Base-by-base conservation (phyloP, 352 stramenopile genomes). In the Phytophthora pinifolia region DNA sequence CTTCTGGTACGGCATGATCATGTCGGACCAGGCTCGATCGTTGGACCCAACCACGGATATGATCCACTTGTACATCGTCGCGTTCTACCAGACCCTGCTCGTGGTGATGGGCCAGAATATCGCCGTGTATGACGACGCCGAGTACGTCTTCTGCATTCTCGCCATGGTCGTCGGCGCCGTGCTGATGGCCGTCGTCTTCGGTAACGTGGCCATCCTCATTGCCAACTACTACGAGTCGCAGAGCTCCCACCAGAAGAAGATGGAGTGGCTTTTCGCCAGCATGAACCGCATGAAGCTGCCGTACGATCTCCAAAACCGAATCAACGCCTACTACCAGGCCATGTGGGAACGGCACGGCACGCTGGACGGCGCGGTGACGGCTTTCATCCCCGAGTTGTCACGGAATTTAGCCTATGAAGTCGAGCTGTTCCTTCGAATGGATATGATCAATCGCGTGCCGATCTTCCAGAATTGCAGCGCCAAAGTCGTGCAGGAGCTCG, bases 261-360 rank as follows among this genome's bases (percentile, higher is more conserved):
- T 95, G 85, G 84, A 92, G 49, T 89, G 79, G 76, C 70, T 95
- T 14, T 89, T 93, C 33, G 79, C 81, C 1, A 88, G 77, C 45
- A 95, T 95, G 85, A 83, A 75, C 48, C 66, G 77, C 31, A 89
- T 91, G 76, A 80, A 88, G 57, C 54, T 95, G 15, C 83, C 85
- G 3, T 70, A 76, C 36, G 79, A 89, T 7, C 58, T 95, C 7
- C 85, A 95, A 54, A 89, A 87, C 49, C 76, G 85, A 15, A 90
- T 95, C 49, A 89, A 87, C 44, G 81, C 84, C 32, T 95, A 93
- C 54, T 95, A 95, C 55, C 80, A 91, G 42, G 74, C 79, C 10
- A 91, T 95, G 76, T 95, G 83, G 83, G 81, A 93, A 31, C 72
- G 82, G 8, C 83, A 95, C 49, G 79, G 83, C 6, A 91, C 82